phyloP scores from a whole-genome alignment of 2,329 filamentous ascomycete species.

The Sporothrix euskadiensis region DNA sequence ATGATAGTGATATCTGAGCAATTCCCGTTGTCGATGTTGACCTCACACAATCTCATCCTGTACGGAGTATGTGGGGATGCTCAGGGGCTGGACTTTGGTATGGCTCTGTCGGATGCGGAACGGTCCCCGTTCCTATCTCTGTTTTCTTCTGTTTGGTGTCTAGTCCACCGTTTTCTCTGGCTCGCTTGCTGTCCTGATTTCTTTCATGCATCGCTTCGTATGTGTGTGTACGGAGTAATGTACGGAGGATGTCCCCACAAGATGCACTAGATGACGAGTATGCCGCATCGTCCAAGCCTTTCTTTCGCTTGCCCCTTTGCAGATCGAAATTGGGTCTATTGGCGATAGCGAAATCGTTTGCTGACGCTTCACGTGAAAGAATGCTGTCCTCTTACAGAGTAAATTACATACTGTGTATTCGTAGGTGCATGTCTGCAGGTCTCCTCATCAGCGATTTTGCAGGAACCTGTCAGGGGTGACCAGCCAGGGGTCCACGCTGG shows the following conservation, averaged over 20 bases:
- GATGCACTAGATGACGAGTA: not conserved
- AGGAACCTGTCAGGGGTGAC: not conserved
- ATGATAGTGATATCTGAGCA: not conserved
- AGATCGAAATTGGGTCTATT: slow-evolving; percentile 14
- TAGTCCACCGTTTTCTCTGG: not conserved
- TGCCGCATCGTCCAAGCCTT: not conserved
- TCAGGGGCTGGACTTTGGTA: not conserved
- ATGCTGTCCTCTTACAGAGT: not conserved
- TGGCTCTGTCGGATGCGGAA: not conserved
- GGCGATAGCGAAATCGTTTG: slow-evolving; percentile 1
- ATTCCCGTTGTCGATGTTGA: not conserved
- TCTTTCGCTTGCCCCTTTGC: not conserved
- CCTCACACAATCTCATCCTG: no score
- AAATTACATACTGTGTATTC: no score
- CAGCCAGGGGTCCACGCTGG: not conserved
- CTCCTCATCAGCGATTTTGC: not conserved
- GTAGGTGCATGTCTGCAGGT: not conserved
- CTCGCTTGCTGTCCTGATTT: not conserved
- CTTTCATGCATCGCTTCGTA: not conserved
- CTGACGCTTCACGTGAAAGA: slow-evolving; percentile 6
- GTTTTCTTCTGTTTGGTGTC: not conserved
- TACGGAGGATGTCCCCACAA: not conserved
- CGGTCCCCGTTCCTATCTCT: not conserved
- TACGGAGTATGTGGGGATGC: slow-evolving; percentile 5
- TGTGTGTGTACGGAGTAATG: not conserved